Evolutionary conservation across 768 basidiomycete species (phyloP).

Genomic region (Rhodotorula kratochvilovae): DNA sequence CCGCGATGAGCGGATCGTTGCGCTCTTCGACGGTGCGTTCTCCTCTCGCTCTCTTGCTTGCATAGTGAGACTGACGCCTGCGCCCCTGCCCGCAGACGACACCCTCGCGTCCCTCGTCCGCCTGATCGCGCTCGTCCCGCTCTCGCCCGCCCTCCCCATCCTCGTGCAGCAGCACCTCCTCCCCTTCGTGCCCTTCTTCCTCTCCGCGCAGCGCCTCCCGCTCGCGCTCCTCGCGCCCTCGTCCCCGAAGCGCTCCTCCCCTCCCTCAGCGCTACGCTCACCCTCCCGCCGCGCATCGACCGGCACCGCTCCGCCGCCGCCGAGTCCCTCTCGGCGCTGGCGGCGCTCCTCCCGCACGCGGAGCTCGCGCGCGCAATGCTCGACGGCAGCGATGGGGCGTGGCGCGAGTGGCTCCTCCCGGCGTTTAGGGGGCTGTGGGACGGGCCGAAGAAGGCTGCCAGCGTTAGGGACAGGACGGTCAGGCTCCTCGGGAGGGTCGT

Average conservation of each 20-base stretch:
- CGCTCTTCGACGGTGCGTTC: slow-evolving; percentile 16
- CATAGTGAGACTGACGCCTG: too few relatives aligned
- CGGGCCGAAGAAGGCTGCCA: slow-evolving; percentile 20
- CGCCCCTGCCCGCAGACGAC: background rate
- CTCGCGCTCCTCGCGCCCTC: background rate
- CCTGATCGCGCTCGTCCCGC: slow-evolving; percentile 11
- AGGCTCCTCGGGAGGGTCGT: slow-evolving; percentile 11
- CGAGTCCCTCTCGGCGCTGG: slow-evolving; percentile 21
- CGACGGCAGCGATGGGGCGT: background rate
- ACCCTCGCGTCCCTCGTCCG: slow-evolving; percentile 4
- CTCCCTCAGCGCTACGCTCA: slow-evolving; percentile 1
- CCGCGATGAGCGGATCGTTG: slow-evolving; percentile 1
- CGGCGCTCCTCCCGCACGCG: background rate
- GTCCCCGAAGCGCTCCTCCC: background rate
- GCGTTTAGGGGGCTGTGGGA: slow-evolving; percentile 33
- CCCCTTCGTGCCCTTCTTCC: slow-evolving; percentile 35
- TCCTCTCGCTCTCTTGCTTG: too few relatives aligned
- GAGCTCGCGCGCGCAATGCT: slow-evolving; percentile 6
- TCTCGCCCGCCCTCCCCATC: background rate
- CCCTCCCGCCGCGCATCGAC: slow-evolving; percentile 17
- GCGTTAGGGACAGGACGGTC: slow-evolving; percentile 6
- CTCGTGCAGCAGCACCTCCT: slow-evolving; percentile 25
- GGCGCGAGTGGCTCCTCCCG: slow-evolving; percentile 4
- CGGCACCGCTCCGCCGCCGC: slow-evolving; percentile 18
- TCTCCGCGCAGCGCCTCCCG: slow-evolving; percentile 9